A percentile compares a stretch with the other conserved stretches of the same genome.
These are phyloP conservation scores for Corinectria fuckeliana DNA, from an alignment of 2,329 filamentous ascomycete genomes.

Conservation along the genomic window DNA sequence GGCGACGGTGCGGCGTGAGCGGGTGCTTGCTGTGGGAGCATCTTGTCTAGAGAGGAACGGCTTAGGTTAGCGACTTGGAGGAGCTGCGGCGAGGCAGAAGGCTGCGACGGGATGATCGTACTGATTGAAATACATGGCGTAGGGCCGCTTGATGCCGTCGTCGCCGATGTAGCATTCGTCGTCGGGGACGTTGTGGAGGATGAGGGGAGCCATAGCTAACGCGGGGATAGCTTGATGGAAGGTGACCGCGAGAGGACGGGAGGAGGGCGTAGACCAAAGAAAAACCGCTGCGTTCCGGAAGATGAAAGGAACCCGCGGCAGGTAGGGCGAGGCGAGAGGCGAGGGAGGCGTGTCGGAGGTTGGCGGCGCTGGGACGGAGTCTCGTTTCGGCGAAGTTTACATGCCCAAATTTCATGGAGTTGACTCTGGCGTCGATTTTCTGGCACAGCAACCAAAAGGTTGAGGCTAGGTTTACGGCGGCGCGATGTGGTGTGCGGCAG, in stretches of 20 bases:
- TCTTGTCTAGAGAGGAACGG: constrained; percentile 53
- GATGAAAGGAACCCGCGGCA: neutral
- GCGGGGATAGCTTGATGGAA: neutral
- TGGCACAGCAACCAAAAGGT: constrained; percentile 16
- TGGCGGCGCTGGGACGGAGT: constrained; percentile 1
- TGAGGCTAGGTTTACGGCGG: neutral
- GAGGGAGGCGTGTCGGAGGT: neutral
- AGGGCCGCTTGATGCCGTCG: constrained; percentile 69
- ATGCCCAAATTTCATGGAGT: constrained; percentile 11
- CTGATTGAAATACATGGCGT: constrained; percentile 71
- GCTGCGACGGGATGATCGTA: constrained; percentile 45
- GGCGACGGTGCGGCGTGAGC: constrained; percentile 60
- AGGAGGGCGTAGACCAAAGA: neutral
- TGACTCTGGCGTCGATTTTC: constrained; percentile 8
- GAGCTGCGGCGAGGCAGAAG: neutral
- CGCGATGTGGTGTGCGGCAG: neutral
- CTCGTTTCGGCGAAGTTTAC: neutral
- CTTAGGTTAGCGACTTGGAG: constrained; percentile 15
- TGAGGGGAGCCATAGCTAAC: constrained; percentile 67
- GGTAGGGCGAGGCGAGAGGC: neutral
- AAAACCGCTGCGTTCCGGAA: neutral
- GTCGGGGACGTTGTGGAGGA: constrained; percentile 72
- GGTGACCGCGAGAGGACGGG: neutral
- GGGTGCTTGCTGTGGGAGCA: constrained; percentile 54
- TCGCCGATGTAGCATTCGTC: constrained; percentile 71